Base-by-base conservation (phyloP, 768 basidiomycete species). In the Rhizopogon vinicolor region DNA sequence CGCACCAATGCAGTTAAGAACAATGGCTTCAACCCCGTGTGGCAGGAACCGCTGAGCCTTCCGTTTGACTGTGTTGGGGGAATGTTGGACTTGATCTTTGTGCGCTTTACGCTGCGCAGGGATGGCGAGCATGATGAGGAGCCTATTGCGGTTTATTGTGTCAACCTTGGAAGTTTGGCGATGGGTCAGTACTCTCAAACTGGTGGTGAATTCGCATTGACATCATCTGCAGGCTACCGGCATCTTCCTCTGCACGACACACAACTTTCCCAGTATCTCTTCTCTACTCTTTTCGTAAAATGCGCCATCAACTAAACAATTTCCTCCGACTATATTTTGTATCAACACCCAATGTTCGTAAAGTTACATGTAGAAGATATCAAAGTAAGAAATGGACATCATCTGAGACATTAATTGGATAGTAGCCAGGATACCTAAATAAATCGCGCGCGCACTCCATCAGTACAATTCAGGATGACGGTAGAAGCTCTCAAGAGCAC, bases 1-100 rank as follows among this genome's bases (percentile, higher is more conserved):
- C 77, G 80, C 42, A 96, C 92, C 3, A 72, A 70, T 19, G 74
- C 79, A 0, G 83, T 95, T 53, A 84, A 82, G 71, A 87, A 91
- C 67, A 95, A 95, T 65, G 92, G 94, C 0, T 94, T 96, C 75
- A 97, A 97, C 68, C 96, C 96, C 0, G 53, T 83, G 1, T 98
- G 94, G 91, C 79, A 91, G 58, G 84, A 93, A 62, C 66, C 68
- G 40, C 70, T 94, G 25, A 69, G 72, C 18, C 68, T 95, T 19
- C 85, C 86, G n/a, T 94, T 94, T 63, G 82, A 84, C 49, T 85
- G 86, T 61, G 78, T 87, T 29, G 83, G 87, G 0, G 80, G 78
- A 56, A 91, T 95, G 88, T 74, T 73, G 56, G 91, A 94, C 31
- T 76, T 98, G 28, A 81, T 92, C 33, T 98, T 98, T 68, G 81